Base-by-base conservation (phyloP, 2,329 filamentous ascomycete genomes). In the Xylaria digitata region DNA sequence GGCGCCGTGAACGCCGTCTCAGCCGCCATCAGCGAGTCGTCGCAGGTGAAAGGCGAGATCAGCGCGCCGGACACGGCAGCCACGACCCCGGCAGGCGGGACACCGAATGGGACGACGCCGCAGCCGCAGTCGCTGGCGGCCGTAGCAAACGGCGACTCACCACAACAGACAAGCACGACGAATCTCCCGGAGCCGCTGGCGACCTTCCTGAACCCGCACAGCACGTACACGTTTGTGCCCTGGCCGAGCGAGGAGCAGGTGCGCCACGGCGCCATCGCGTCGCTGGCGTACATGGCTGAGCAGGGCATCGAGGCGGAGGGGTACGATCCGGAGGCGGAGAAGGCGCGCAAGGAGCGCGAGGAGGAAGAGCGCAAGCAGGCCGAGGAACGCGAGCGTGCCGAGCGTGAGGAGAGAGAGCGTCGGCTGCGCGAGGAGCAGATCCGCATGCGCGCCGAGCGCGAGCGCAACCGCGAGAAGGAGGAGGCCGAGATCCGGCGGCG, bases 161-260 rank as follows among this genome's bases (percentile, higher is more conserved):
- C 77, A 15, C 80, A 75, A 78, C 74, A 34, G 37, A 37, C 56
- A 11, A 50, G 26, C 3, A 57, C 37, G 3, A 46, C 55, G 1
- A 80, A 76, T 4, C 81, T 89, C 1, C 86, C 86, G 0, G 80
- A 83, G 37, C 78, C 81, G 59, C 79, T 86, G 66, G 80, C 78
- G 58, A 80, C 81, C 60, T 84, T 82, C 70, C 76, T 88, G 52
- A 89, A 91, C 73, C 86, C 87, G 0, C 78, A 85, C 19, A 83
- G 84, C 8, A 84, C 85, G 9, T 82, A 85, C 43, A 75, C 82
- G n/a, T 96, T 94, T 80, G 85, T 89, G 53, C 92, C 93, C 0
- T 96, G 92, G 92, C 92, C 92, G 0, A 83, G 82, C 32, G 89
- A 92, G 69, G 87, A 90, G 37, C 86, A 88, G 66, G 92, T 96